A percentile compares a stretch with the other conserved stretches of the same genome.
phyloP scores from a whole-genome alignment of 768 basidiomycete genomes.

The Leccinellum luteum region DNA sequence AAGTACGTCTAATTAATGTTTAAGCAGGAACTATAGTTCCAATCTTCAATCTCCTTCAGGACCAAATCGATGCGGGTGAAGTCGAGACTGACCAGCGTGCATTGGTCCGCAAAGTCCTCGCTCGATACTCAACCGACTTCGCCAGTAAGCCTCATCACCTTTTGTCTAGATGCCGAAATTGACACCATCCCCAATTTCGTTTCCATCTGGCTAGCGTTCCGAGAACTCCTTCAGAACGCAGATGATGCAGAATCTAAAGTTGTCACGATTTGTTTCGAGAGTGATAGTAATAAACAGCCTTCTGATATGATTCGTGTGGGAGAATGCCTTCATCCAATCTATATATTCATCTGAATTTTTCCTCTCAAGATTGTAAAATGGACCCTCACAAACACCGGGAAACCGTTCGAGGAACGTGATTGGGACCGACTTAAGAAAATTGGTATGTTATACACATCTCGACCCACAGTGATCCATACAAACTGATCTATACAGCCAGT shows the following conservation, averaged over 20 bases:
- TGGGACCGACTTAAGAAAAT: slow-evolving; percentile 91
- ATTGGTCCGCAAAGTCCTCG: slow-evolving; percentile 90
- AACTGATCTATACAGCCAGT: slow-evolving; percentile 50
- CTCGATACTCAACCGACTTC: slow-evolving; percentile 91
- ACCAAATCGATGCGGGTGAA: too few relatives aligned
- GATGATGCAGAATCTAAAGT: slow-evolving; percentile 44
- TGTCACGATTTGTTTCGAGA: slow-evolving; percentile 80
- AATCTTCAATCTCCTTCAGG: too few relatives aligned
- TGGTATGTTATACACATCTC: slow-evolving; percentile 39
- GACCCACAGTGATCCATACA: neutral
- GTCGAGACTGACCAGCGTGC: slow-evolving; percentile 91
- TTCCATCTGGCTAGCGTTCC: slow-evolving; percentile 57
- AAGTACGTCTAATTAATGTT: too few relatives aligned
- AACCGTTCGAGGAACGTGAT: slow-evolving; percentile 76
- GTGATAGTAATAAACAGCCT: too few relatives aligned
- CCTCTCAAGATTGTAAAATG: slow-evolving; percentile 27
- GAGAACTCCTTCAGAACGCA: neutral
- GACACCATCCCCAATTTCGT: too few relatives aligned
- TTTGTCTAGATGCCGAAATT: neutral
- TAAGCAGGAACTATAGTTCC: too few relatives aligned
- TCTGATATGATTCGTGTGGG: too few relatives aligned
- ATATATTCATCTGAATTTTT: slow-evolving; percentile 29
- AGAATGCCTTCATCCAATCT: too few relatives aligned
- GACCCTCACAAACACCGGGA: slow-evolving; percentile 48
- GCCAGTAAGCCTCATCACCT: slow-evolving; percentile 49